Conservation (phyloP, 129 eudicot genomes). For the Artemisia tridentata region DNA sequence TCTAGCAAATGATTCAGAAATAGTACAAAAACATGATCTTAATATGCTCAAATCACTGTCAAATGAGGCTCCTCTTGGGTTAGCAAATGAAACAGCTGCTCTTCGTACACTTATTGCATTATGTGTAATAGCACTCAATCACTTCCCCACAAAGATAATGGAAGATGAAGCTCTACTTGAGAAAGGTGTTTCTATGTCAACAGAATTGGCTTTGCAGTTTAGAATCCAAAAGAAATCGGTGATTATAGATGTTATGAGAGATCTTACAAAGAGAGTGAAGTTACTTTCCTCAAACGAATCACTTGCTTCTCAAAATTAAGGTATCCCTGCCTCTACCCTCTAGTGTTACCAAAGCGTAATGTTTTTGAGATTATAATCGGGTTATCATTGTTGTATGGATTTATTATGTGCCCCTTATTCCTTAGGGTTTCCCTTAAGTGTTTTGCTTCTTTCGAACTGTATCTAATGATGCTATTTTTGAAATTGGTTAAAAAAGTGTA, state of each 20-base stretch:
- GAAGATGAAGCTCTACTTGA: slow-evolving; percentile 69
- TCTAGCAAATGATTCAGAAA: slow-evolving; percentile 50
- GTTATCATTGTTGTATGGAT: neutral
- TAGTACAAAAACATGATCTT: slow-evolving; percentile 50
- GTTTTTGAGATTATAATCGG: slow-evolving; percentile 7
- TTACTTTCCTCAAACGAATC: slow-evolving; percentile 54
- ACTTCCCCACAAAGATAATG: slow-evolving; percentile 88
- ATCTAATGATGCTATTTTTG: too few relatives aligned
- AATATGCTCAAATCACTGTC: slow-evolving; percentile 61
- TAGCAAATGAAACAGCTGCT: slow-evolving; percentile 59
- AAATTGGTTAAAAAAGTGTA: too few relatives aligned
- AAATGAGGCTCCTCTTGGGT: slow-evolving; percentile 66
- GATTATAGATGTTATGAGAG: slow-evolving; percentile 72
- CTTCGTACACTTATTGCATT: slow-evolving; percentile 73
- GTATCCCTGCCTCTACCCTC: slow-evolving; percentile 1
- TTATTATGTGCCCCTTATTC: neutral
- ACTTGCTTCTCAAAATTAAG: slow-evolving; percentile 42
- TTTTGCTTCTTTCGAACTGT: neutral
- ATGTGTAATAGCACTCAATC: slow-evolving; percentile 67
- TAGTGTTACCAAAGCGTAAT: too few relatives aligned
- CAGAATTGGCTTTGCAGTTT: slow-evolving; percentile 64
- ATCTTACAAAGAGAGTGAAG: slow-evolving; percentile 64
- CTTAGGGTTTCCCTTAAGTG: neutral
- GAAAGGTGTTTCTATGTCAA: slow-evolving; percentile 41
- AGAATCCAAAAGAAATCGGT: slow-evolving; percentile 85